Percentiles rank a stretch among this genome's conserved stretches.
Conservation (phyloP, 2,329 filamentous ascomycete species). For the Sarocladiaceae sp. region DNA sequence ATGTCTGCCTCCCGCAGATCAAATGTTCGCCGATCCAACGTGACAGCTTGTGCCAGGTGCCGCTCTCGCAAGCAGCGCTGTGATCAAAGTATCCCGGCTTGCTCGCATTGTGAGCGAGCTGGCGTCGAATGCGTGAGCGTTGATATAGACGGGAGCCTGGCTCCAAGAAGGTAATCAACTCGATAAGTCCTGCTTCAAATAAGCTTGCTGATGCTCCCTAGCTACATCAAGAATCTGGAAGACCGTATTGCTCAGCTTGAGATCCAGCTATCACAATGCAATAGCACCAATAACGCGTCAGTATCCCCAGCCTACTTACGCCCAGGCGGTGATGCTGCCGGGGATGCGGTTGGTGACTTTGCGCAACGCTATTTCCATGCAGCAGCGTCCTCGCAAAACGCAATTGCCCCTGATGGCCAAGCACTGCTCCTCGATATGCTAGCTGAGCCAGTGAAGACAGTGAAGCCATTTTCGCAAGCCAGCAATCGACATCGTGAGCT, state of each 20-base stretch:
- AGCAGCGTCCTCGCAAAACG: not conserved
- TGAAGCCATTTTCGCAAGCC: not conserved
- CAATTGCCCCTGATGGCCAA: conserved; percentile 5
- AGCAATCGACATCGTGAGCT: conserved; percentile 2
- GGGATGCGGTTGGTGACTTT: not conserved
- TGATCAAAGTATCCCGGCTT: not conserved
- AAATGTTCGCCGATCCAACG: conserved; percentile 15
- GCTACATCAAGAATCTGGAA: conserved; percentile 22
- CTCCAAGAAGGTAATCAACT: conserved; percentile 12
- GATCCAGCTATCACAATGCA: conserved; percentile 10
- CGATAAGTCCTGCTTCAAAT: not conserved
- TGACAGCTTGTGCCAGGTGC: conserved; percentile 16
- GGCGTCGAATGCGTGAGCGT: conserved; percentile 8
- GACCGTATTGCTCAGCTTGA: conserved; percentile 21
- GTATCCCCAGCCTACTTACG: not conserved
- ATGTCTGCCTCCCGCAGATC: conserved; percentile 5
- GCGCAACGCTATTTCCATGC: not conserved
- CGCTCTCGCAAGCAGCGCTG: conserved; percentile 15
- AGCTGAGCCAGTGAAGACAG: conserved; percentile 7
- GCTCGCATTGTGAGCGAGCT: not conserved
- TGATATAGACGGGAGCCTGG: conserved; percentile 13
- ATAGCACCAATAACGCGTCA: conserved; percentile 6
- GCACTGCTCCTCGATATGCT: conserved; percentile 12
- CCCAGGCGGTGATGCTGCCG: not conserved
- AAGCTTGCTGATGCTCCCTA: conserved; percentile 8